These are phyloP conservation scores for Ajuga chamaepitys DNA, from an alignment of 257 asterid species.

Conservation along the genomic window DNA sequence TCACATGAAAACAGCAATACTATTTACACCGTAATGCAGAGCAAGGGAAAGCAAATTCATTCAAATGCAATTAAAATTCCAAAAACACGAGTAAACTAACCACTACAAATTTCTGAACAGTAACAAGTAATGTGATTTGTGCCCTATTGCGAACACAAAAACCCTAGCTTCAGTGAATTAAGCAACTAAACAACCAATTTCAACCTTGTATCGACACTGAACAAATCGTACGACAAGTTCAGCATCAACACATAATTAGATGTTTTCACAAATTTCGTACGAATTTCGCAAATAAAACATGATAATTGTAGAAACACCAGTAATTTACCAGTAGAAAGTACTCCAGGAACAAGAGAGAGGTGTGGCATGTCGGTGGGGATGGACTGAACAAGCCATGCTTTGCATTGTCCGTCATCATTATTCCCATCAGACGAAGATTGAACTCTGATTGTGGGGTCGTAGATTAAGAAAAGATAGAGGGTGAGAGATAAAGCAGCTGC, in stretches of 20 bases:
- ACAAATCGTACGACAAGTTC: too few species aligned
- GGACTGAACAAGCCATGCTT: constrained; percentile 85
- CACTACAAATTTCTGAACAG: not conserved
- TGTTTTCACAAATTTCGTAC: too few species aligned
- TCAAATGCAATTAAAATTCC: not conserved
- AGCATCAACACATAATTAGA: too few species aligned
- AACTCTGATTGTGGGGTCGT: constrained; percentile 2
- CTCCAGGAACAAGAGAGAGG: constrained; percentile 54
- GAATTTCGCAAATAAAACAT: too few species aligned
- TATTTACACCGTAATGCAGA: not conserved
- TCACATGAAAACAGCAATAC: constrained; percentile 9
- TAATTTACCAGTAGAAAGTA: constrained; percentile 63
- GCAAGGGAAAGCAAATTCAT: not conserved
- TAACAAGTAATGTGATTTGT: not conserved
- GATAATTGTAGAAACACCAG: too few species aligned
- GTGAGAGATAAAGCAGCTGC: constrained; percentile 11
- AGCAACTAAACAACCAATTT: too few species aligned
- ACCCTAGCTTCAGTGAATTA: not conserved
- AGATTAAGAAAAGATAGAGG: constrained; percentile 6
- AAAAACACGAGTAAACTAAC: not conserved
- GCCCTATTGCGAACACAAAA: not conserved
- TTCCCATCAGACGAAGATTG: constrained; percentile 14
- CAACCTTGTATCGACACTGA: too few species aligned
- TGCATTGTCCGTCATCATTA: constrained; percentile 33
- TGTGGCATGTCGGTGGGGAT: constrained; percentile 82